These are phyloP conservation scores for Ceratocystis diversiconidia DNA, from an alignment of 2,329 filamentous ascomycete species.

Conservation along the genomic window DNA sequence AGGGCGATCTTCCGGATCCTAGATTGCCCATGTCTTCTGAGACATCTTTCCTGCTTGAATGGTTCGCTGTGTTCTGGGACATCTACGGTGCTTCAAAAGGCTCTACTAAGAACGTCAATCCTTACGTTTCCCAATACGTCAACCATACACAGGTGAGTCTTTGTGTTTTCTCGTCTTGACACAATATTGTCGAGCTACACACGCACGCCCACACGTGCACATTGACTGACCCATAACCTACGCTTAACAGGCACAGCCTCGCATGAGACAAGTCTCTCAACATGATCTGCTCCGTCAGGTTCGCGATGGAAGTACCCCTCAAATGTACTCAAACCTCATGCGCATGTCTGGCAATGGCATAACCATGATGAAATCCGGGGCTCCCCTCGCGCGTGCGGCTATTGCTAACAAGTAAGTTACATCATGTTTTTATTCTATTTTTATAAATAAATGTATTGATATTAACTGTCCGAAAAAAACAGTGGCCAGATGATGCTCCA, in stretches of 20 bases:
- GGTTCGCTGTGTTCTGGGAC: slow-evolving; percentile 97
- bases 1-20: slow-evolving; percentile 65
- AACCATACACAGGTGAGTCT: slow-evolving; percentile 61
- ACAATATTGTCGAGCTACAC: not conserved
- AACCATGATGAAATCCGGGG: slow-evolving; percentile 43
- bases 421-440: not conserved
- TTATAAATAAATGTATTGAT: not conserved
- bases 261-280: slow-evolving; percentile 60
- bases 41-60: slow-evolving; percentile 84
- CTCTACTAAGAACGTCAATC: slow-evolving; percentile 51
- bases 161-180: not conserved
- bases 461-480: not conserved
- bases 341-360: slow-evolving; percentile 50
- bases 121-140: slow-evolving; percentile 60
- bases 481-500: slow-evolving; percentile 17
- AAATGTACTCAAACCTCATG: slow-evolving; percentile 50
- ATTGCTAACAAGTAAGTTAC: slow-evolving; percentile 49
- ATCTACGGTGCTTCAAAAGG: slow-evolving; percentile 61
- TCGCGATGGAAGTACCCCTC: slow-evolving; percentile 43
- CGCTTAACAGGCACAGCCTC: slow-evolving; percentile 44
- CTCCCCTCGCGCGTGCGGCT: slow-evolving; percentile 55
- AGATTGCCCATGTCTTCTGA: slow-evolving; percentile 49
- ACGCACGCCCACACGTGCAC: not conserved
- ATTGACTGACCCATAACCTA: not conserved
- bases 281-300: slow-evolving; percentile 64